A percentile compares a stretch with the other conserved stretches of the same genome.
Conservation (phyloP, 2,329 filamentous ascomycete genomes). For the Colletotrichum orchidophilum region DNA sequence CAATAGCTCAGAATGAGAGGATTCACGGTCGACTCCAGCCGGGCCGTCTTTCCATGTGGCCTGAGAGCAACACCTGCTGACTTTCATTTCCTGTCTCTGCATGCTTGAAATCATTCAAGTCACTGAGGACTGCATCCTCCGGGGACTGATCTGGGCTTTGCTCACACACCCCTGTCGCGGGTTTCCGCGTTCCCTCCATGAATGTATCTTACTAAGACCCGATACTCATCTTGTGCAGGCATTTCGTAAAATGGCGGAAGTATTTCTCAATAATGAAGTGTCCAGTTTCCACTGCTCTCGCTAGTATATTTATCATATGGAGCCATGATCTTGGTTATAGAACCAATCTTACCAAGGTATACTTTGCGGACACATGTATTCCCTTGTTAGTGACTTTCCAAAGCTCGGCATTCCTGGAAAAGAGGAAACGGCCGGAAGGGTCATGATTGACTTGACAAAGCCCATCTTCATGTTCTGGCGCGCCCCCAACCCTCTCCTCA, state of each 20-base stretch:
- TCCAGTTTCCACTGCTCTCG: not conserved
- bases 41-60: constrained; percentile 32
- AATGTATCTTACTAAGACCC: not conserved
- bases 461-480: not conserved
- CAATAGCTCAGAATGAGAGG: constrained; percentile 2
- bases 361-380: not conserved
- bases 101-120: not conserved
- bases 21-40: constrained; percentile 6
- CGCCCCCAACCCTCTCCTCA: not conserved
- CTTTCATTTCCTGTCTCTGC: not conserved
- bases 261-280: not conserved
- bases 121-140: not conserved
- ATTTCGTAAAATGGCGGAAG: not conserved
- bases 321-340: not conserved
- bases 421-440: not conserved
- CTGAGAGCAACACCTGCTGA: constrained; percentile 9
- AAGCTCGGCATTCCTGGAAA: not conserved
- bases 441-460: not conserved
- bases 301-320: not conserved
- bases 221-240: not conserved
- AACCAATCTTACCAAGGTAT: too few species aligned
- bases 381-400: not conserved
- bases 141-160: not conserved
- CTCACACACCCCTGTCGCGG: not conserved
- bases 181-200: not conserved